Percentiles rank a stretch among this genome's conserved stretches.
These are phyloP conservation scores for Dalbergia cultrata DNA, from an alignment of 306 rosid species.

Conservation along the genomic window DNA sequence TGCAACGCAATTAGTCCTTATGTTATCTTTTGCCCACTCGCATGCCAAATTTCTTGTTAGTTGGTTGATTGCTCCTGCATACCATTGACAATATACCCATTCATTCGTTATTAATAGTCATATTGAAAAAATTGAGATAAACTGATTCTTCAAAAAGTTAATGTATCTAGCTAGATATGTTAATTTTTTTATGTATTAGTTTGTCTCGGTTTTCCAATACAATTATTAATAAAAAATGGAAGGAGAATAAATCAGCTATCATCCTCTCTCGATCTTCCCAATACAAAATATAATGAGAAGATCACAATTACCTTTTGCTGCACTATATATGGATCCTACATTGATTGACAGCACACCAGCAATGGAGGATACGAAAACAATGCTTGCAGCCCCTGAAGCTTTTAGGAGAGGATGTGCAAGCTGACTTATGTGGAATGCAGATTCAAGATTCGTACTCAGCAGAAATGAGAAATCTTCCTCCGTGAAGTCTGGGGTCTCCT, in stretches of 20 bases:
- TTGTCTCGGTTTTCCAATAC: too few relatives aligned
- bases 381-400: slow-evolving; percentile 42
- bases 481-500: slow-evolving; percentile 25
- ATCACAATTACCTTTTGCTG: slow-evolving; percentile 55
- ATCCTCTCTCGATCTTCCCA: too few relatives aligned
- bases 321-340: slow-evolving; percentile 39
- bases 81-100: too few relatives aligned
- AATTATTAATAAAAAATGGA: too few relatives aligned
- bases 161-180: too few relatives aligned
- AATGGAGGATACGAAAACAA: slow-evolving; percentile 50
- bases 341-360: slow-evolving; percentile 16
- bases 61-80: slow-evolving; percentile 65
- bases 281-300: neutral
- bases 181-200: too few relatives aligned
- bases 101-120: too few relatives aligned
- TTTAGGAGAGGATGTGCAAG: slow-evolving; percentile 50
- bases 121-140: too few relatives aligned
- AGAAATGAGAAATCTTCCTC: slow-evolving; percentile 44
- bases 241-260: too few relatives aligned
- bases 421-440: slow-evolving; percentile 49
- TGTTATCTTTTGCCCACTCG: slow-evolving; percentile 72
- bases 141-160: neutral
- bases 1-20: slow-evolving; percentile 64
- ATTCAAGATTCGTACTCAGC: slow-evolving; percentile 41
- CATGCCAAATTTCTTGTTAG: slow-evolving; percentile 62